Base-by-base conservation (phyloP, 2,329 filamentous ascomycete species). In the Ustilaginoidea virens region DNA sequence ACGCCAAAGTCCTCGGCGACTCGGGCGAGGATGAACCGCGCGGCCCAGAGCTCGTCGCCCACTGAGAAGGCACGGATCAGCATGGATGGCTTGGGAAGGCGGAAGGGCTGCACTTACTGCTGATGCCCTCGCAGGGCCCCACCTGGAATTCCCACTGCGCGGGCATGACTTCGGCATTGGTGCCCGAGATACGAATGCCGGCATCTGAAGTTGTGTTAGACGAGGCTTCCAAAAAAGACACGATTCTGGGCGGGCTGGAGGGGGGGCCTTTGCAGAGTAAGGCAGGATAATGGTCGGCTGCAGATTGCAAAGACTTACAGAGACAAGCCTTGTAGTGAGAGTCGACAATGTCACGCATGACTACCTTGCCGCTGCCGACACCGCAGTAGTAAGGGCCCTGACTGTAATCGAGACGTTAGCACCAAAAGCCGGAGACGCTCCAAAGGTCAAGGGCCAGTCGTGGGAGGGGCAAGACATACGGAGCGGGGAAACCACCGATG, bases 141-240 rank as follows among this genome's bases (percentile, higher is more conserved):
- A 94, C 81, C 56, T 94, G 87, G 74, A 82, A 94, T 58, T 96
- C 87, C 87, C 87, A 96, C 61, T 94, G 87, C 36, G 80, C 85
- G 39, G 85, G 80, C 32, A 39, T 37, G 50, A 98, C 90, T 70
- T 98, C 90, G 41, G 90, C 90, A 60, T 98, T 98, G 64, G 90
- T 96, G 50, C 90, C 90, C 16, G 86, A 93, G 59, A 98, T 96
- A 56, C 86, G 76, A 60, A 98, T 69, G 35, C 80, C 78, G 36
- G 87, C 74, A 56, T 83, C 51, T 50, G 5, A 8, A 17, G 12
- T 27, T 27, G 7, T 7, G 2, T 27, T 10, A 14, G 10, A 15
- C 25, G 25, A 27, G 12, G 6, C n/a, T 24, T 24, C 12, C 8
- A 7, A 24, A 24, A 7, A 9, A 2, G 22, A 13, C 8, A 16